Percentiles rank a stretch among this genome's conserved stretches.
phyloP scores from a whole-genome alignment of 2,329 filamentous ascomycete genomes.

The Calonectria honghensis region DNA sequence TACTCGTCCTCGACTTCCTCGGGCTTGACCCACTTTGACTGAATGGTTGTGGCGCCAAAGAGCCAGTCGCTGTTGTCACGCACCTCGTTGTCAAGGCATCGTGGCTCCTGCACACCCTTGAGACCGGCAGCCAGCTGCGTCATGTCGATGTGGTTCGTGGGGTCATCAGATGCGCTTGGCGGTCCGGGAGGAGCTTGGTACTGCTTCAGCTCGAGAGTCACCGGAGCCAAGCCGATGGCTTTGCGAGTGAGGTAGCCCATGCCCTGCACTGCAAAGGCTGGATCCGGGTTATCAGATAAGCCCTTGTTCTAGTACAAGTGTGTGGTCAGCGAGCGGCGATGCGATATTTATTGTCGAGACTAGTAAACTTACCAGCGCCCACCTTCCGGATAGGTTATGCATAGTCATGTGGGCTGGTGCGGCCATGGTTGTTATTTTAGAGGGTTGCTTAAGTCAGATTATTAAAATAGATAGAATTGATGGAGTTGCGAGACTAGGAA shows the following conservation, averaged over 20 bases:
- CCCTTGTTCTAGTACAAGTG: constrained; percentile 78
- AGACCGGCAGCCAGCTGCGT: constrained; percentile 84
- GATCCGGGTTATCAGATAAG: constrained; percentile 81
- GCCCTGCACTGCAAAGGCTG: constrained; percentile 82
- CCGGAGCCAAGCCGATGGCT: constrained; percentile 79
- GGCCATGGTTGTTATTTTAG: background rate
- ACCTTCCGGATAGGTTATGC: background rate
- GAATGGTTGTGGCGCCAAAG: constrained; percentile 82
- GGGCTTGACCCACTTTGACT: constrained; percentile 70
- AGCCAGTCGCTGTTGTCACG: constrained; percentile 85
- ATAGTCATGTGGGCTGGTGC: constrained; percentile 3
- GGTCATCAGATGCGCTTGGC: constrained; percentile 62
- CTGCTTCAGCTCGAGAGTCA: constrained; percentile 79
- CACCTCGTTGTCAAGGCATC: constrained; percentile 69
- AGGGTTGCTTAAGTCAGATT: background rate
- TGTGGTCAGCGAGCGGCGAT: background rate
- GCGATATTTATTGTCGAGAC: background rate
- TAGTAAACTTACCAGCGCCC: background rate
- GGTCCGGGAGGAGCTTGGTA: constrained; percentile 66
- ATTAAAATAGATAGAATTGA: background rate
- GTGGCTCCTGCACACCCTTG: constrained; percentile 75
- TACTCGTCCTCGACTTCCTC: constrained; percentile 74
- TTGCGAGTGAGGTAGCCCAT: constrained; percentile 84
- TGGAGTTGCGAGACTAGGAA: background rate
- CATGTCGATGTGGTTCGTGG: constrained; percentile 79